Conservation (phyloP, 768 basidiomycete genomes). For the Panaeolus cyanescens region DNA sequence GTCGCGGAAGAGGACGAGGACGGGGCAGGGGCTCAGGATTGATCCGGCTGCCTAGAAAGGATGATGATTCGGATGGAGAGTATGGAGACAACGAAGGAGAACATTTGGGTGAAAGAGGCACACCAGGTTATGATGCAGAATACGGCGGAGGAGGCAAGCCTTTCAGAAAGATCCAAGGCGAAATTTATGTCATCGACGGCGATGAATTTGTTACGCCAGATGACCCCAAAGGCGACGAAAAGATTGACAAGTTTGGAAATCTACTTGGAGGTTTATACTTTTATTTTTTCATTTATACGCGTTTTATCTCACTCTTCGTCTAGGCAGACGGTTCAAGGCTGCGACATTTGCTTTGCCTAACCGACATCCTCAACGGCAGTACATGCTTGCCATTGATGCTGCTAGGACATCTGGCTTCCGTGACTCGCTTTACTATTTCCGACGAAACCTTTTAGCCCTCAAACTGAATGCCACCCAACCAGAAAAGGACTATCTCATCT, state of each 20-base stretch:
- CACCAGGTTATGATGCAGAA: constrained; percentile 42
- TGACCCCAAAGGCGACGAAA: constrained; percentile 86
- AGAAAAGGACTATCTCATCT: constrained; percentile 93
- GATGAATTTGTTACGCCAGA: constrained; percentile 88
- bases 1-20: constrained; percentile 36
- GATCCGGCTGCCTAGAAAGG: constrained; percentile 30
- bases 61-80: constrained; percentile 23
- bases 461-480: constrained; percentile 88
- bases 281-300: background rate
- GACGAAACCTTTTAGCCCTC: constrained; percentile 85
- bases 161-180: constrained; percentile 73
- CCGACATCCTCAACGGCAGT: constrained; percentile 80
- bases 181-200: constrained; percentile 76
- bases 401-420: constrained; percentile 95
- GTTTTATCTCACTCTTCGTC: constrained; percentile 4
- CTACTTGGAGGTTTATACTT: constrained; percentile 69
- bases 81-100: constrained; percentile 27
- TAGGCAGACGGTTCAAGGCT: constrained; percentile 88
- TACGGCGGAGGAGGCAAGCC: constrained; percentile 62
- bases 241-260: constrained; percentile 85
- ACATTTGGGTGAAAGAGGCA: constrained; percentile 33
- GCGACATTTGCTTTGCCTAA: constrained; percentile 85
- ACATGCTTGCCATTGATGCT: constrained; percentile 97
- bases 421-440: constrained; percentile 98
- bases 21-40: constrained; percentile 21